phyloP scores from a whole-genome alignment of 2,329 filamentous ascomycete genomes.

The Exophiala lecanii-corni region DNA sequence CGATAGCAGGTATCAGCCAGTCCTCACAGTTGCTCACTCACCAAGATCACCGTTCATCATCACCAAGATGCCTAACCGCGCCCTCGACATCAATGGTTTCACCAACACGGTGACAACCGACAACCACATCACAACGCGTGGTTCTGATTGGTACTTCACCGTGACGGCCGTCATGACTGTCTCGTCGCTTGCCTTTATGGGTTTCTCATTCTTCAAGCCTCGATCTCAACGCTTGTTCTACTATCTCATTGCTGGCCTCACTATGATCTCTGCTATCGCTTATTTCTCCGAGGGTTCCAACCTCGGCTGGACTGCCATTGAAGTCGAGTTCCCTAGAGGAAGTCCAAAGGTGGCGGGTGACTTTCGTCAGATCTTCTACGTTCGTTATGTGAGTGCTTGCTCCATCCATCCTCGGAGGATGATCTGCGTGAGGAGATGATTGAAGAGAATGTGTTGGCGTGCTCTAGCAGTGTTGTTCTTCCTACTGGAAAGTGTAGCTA shows the following conservation, averaged over 20 bases:
- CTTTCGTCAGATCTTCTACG: conserved; percentile 62
- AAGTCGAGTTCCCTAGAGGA: conserved; percentile 54
- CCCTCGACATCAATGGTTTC: conserved; percentile 24
- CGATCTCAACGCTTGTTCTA: conserved; percentile 23
- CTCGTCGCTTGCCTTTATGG: conserved; percentile 20
- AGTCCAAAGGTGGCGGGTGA: conserved; percentile 44
- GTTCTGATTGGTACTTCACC: conserved; percentile 27
- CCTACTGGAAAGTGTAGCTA: no score
- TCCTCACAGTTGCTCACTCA: no score
- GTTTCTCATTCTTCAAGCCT: conserved; percentile 21
- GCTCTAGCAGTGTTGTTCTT: no score
- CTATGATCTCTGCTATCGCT: conserved; percentile 44
- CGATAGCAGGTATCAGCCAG: no score
- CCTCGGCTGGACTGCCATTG: conserved; percentile 58
- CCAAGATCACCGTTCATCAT: no score
- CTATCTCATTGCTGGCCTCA: conserved; percentile 26
- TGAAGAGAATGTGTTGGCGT: no score
- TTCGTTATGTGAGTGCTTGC: conserved; percentile 50
- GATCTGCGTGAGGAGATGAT: no score
- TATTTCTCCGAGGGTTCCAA: conserved; percentile 67
- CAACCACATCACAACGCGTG: conserved; percentile 27
- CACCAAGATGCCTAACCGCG: conserved; percentile 23
- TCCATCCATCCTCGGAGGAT: no score
- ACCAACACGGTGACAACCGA: conserved; percentile 27
- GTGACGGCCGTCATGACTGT: conserved; percentile 22